Evolutionary conservation across 768 basidiomycete genomes (phyloP).

Genomic region (Paxillus involutus): DNA sequence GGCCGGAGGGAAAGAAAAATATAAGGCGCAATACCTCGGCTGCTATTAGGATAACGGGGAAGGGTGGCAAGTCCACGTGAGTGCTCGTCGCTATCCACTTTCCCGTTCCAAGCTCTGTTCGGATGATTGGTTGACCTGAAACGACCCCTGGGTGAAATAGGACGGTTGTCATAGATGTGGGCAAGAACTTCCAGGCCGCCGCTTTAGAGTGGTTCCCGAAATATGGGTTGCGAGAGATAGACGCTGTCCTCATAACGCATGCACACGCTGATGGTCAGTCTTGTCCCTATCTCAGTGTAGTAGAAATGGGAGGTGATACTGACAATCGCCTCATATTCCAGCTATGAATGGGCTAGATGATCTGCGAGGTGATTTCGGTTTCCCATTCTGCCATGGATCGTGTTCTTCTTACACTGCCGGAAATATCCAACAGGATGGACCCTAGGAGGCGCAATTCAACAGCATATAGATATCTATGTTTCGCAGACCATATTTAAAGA

Average conservation of each 20-base stretch:
- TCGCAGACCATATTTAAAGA: slow-evolving; percentile 64
- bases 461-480: slow-evolving; percentile 72
- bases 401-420: slow-evolving; percentile 4
- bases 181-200: slow-evolving; percentile 75
- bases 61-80: slow-evolving; percentile 48
- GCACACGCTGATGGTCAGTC: slow-evolving; percentile 75
- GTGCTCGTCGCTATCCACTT: slow-evolving; percentile 24
- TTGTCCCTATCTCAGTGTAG: neutral
- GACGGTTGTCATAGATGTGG: slow-evolving; percentile 81
- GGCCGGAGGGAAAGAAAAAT: slow-evolving; percentile 77
- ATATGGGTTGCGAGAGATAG: slow-evolving; percentile 68
- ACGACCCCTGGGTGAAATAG: slow-evolving; percentile 32
- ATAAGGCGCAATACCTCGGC: slow-evolving; percentile 81
- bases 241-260: slow-evolving; percentile 82
- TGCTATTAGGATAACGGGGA: slow-evolving; percentile 50
- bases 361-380: slow-evolving; percentile 57
- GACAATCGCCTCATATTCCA: slow-evolving; percentile 14
- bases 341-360: slow-evolving; percentile 93
- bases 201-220: slow-evolving; percentile 64
- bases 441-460: slow-evolving; percentile 59
- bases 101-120: slow-evolving; percentile 1
- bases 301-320: neutral
- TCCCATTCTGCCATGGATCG: neutral
- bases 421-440: slow-evolving; percentile 65
- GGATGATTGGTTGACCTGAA: neutral